Conservation (phyloP, 2,329 filamentous ascomycete species). For the Pseudogymnoascus sp. region DNA sequence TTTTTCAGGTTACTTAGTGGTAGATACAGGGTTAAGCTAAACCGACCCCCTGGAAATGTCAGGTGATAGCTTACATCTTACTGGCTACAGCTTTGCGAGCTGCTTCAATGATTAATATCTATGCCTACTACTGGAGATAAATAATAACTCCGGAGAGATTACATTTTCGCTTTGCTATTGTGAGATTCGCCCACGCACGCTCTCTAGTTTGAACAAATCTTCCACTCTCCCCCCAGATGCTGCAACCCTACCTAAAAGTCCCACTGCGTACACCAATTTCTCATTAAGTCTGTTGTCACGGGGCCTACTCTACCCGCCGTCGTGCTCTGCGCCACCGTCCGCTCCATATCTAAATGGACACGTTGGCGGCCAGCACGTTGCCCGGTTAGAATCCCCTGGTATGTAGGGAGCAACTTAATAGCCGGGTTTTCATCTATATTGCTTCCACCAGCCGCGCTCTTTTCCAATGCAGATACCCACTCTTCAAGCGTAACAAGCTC, state of each 20-base stretch:
- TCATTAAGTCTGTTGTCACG: constrained; percentile 29
- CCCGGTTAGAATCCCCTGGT: constrained; percentile 17
- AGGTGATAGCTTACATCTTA: no score
- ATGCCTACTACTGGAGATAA: no score
- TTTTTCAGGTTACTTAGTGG: no score
- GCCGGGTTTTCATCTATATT: constrained; percentile 42
- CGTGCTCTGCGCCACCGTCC: constrained; percentile 21
- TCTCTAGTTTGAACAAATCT: no score
- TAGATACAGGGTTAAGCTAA: no score
- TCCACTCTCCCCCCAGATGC: no score
- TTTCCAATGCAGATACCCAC: constrained; percentile 40
- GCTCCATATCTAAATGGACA: constrained; percentile 19
- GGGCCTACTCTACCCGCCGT: constrained; percentile 24
- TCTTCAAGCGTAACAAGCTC: constrained; percentile 34
- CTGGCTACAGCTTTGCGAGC: no score
- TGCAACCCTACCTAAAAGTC: constrained; percentile 11
- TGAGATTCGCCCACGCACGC: no score
- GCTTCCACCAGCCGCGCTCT: constrained; percentile 32
- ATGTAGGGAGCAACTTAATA: constrained; percentile 40
- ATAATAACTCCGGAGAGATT: no score
- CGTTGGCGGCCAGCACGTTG: constrained; percentile 13
- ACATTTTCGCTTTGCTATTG: no score
- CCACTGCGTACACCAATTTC: constrained; percentile 32
- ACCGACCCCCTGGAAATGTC: no score
- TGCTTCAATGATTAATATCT: no score